Base-by-base conservation (phyloP, 805 yeast genomes). In the Candida khao-thaluensis region DNA sequence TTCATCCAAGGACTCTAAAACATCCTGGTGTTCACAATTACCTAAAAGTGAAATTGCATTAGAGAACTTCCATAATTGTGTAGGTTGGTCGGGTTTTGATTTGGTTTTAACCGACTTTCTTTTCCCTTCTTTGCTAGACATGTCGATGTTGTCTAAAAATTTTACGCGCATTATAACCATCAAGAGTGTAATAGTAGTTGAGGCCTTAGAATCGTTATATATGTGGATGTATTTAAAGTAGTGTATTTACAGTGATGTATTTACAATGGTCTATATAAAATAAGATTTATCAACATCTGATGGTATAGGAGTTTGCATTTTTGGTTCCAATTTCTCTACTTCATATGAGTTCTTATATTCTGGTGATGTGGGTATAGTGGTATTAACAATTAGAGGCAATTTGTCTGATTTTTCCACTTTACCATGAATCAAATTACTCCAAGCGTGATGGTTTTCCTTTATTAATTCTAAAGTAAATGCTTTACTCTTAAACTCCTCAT, bases 401-500 rank as follows among this genome's bases (percentile, higher is more conserved):
- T 49, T 40, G 3, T 55, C 56, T 12, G 54, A 54, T 3, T 12
- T 11, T 20, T 25, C 22, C 5, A 68, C 63, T 57, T 82, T 71
- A 49, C 95, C 95, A 37, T 68, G 59, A 48, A 89, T 71, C 50
- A 91, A 76, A 43, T 71, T 70, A 54, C 80, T 74, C 97, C 97
- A 91, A 40, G 96, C 87, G 53, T 78, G 82, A 57, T 76, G 65
- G 59, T 95, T 86, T 68, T 88, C 95, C 57, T 78, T 72, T 51
- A 91, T 77, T 51, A 90, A 78, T 50, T 85, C 88, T 53, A 85
- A 74, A 43, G 99, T 95, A 60, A 90, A 89, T 57, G 78, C 74
- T 72, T 79, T 85, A 76, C 81, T 80, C 69, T 85, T 85, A 74
- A 88, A 87, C 63, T 85, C 88, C 50, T 96, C 99, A 45, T 86